A percentile compares a stretch with the other conserved stretches of the same genome.
These are phyloP conservation scores for Blastosporella zonata DNA, from an alignment of 1,284 basidiomycete genomes.

Conservation along the genomic window DNA sequence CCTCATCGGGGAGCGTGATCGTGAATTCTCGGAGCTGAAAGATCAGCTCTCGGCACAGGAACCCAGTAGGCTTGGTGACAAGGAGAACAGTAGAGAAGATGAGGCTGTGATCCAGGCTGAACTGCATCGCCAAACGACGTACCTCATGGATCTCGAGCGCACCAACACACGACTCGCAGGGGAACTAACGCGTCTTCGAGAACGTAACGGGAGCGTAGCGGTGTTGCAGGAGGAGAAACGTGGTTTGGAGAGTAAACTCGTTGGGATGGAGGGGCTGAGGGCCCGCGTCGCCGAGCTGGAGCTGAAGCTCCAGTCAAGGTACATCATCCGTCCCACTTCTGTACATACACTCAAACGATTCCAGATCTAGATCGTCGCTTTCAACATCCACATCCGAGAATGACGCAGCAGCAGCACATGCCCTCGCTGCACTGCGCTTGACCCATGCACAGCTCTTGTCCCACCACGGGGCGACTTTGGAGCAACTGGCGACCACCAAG, in stretches of 20 bases:
- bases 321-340: too few species aligned
- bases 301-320: conserved; percentile 54
- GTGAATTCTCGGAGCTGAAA: conserved; percentile 43
- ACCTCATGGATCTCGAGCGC: conserved; percentile 62
- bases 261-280: conserved; percentile 52
- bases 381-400: conserved; percentile 38
- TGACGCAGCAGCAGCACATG: conserved; percentile 50
- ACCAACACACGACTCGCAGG: conserved; percentile 55
- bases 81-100: conserved; percentile 9
- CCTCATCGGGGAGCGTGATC: conserved; percentile 41
- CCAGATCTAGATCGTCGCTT: too few species aligned
- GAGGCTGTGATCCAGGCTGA: conserved; percentile 52
- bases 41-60: conserved; percentile 30
- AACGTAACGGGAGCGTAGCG: conserved; percentile 58
- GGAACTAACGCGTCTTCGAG: conserved; percentile 53
- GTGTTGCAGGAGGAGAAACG: conserved; percentile 75
- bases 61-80: conserved; percentile 11
- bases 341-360: too few species aligned
- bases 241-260: conserved; percentile 55
- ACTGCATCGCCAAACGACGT: conserved; percentile 57
- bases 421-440: conserved; percentile 55
- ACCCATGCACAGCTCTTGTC: conserved; percentile 60
- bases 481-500: conserved; percentile 47
- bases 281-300: conserved; percentile 64
- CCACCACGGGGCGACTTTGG: conserved; percentile 52